Base-by-base conservation (phyloP, 768 basidiomycete species). In the Scleroderma bovista region DNA sequence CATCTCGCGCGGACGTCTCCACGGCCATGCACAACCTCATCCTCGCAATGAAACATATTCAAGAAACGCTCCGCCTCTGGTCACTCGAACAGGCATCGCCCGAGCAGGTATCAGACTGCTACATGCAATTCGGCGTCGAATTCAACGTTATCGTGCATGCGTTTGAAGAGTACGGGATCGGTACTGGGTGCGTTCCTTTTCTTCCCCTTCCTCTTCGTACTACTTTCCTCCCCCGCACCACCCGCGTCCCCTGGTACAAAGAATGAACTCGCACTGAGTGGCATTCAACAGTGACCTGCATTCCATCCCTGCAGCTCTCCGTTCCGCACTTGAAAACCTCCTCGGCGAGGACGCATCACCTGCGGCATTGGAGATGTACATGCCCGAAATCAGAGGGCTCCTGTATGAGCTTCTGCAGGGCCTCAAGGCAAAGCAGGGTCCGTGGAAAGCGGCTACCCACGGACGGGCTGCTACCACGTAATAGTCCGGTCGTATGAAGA, bases 101-200 rank as follows among this genome's bases (percentile, higher is more conserved):
- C 47, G 71, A 68, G 13, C 73, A 90, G 60, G 91, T 98, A 60
- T 91, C 88, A 74, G 83, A 95, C 65, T 79, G 88, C 47, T 98
- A 93, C 65, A 88, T 98, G 47, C 78, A 82, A 57, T 79, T 96
- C 15, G 93, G 92, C 39, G 86, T 87, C 60, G 86, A 93, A 57
- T 94, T 96, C 73, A 93, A 93, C 66, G 69, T 76, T 2, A 84
- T 84, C 37, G 78, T 90, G 19, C 74, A 69, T 34, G 88, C 92
- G 0, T 96, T 98, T 61, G 75, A 79, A 10, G 70, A 74, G 31
- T 79, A 85, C 57, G 75, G 79, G 36, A 89, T 98, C 54, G 78
- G 84, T 52, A 80, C 93, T 58, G 83, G 76, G 94, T 92, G 55
- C 62, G 81, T 70, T 38, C 46, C 3, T 15, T 41, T 26, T 15